Base-by-base conservation (phyloP, 805 yeast species). In the Teunomyces cretensis region DNA sequence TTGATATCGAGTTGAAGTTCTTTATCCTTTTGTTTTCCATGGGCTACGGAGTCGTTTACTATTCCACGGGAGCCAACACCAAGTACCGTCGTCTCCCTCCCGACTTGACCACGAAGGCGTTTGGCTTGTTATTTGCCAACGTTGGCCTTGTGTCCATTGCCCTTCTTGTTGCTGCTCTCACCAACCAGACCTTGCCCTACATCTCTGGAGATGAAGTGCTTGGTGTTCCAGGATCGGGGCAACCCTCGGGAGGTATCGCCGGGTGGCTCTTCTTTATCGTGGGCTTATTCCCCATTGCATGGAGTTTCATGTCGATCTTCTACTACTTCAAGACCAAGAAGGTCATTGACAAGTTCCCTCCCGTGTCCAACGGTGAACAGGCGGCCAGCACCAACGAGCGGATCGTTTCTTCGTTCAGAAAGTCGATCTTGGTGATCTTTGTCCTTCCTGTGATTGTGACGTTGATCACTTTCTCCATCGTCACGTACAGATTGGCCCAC, bases 41-140 rank as follows among this genome's bases (percentile, higher is more conserved):
- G 70, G 72, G 72, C 1, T 65, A 61, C 41, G 72, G 72, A 2
- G 67, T 65, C 4, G 46, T 64, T 17, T 66, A 61, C 46, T 60
- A 56, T 45, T 61, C 57, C 31, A 48, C 46, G 30, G 57, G 55
- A 1, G 53, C 47, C 8, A 52, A 66, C 11, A 49, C 46, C 33
- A 53, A 60, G 26, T 64, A 50, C 43, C 47, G 68, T 30, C 50
- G 51, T 36, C 36, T 65, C 6, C 68, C 69, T 1, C 39, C 42
- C 1, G 38, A 38, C 12, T 28, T 43, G 15, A 13, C 41, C 33
- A 47, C 42, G 8, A 42, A 38, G 13, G 52, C 59, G 9, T 24
- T 19, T 2, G 24, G 11, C 9, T 31, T 52, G 19, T 44, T 50
- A 7, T 4, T 27, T 9, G 31, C 30, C 8, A 35, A 32, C 14